Conservation (phyloP, 1,284 basidiomycete species). For the Tylopilus sp. region DNA sequence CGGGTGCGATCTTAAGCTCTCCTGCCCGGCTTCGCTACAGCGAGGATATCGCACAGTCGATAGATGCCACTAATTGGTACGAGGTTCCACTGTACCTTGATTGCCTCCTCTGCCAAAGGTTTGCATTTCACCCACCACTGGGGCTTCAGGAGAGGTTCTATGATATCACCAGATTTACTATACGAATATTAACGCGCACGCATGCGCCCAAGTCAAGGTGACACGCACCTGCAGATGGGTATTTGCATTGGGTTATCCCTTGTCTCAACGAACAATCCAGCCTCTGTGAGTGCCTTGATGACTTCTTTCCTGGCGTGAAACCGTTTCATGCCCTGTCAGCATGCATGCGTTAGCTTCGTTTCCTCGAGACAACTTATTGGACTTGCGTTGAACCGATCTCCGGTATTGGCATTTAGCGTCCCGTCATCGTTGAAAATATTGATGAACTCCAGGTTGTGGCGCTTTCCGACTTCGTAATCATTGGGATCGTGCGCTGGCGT, state of each 20-base stretch:
- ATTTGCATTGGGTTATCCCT: conserved; percentile 93
- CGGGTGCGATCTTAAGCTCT: conserved; percentile 81
- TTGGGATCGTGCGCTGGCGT: conserved; percentile 99
- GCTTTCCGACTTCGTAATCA: conserved; percentile 92
- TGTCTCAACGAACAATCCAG: conserved; percentile 85
- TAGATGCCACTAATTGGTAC: background rate
- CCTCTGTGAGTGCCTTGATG: conserved; percentile 81
- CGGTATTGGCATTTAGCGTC: conserved; percentile 91
- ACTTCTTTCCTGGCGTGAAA: conserved; percentile 91
- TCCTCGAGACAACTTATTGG: conserved; percentile 25
- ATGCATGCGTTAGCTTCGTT: background rate
- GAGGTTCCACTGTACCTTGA: conserved; percentile 55
- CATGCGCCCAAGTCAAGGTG: conserved; percentile 18
- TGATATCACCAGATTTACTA: conserved; percentile 93
- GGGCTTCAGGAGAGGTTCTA: conserved; percentile 95
- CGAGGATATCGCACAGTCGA: background rate
- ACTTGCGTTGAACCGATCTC: conserved; percentile 67
- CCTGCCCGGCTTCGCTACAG: conserved; percentile 79
- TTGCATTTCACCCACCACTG: conserved; percentile 99
- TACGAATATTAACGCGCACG: background rate
- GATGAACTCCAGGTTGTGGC: conserved; percentile 92
- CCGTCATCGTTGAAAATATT: conserved; percentile 98
- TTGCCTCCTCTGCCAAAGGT: conserved; percentile 86
- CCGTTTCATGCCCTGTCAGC: conserved; percentile 82
- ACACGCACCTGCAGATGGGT: conserved; percentile 73